Base-by-base conservation (phyloP, 768 basidiomycete genomes). In the Lactarius akahatsu region DNA sequence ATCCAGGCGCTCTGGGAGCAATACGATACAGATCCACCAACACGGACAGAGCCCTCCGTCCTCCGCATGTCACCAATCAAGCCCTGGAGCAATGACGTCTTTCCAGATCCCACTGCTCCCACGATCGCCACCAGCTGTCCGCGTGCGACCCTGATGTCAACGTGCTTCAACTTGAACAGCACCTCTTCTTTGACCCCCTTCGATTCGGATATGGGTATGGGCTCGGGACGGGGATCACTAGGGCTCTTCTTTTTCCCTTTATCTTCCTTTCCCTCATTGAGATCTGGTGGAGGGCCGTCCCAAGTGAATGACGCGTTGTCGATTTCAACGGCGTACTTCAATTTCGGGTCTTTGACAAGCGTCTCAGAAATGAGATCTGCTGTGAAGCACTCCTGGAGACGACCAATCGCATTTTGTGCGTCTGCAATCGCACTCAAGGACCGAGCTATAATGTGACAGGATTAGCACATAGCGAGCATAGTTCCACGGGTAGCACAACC, bases 1-100 rank as follows among this genome's bases (percentile, higher is more conserved):
- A 98, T 96, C 94, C 94, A 97, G 13, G 94, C 89, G 54, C 82
- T 87, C 73, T 98, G 95, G n/a, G 89, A 86, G 71, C 91, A 95
- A 75, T 95, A 93, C 0, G 86, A 87, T 11, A 94, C 83, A 11
- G 84, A 83, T 0, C 90, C 92, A 64, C 91, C 89, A 72, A 94
- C 91, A 38, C 78, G 80, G 40, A 91, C 84, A 9, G 77, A 82
- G 2, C 93, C 93, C 15, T 77, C 74, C 0, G 85, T 87, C 69
- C 81, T 80, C 65, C 88, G 80, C 94, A 96, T 96, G 75, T 96
- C 94, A 3, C 90, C 90, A 64, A 91, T 86, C 36, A 92, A 72
- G 9, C 86, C 91, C 69, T 92, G 87, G 50, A 93, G 78, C 32
- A 93, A 76, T 2, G 86, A 88, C 2, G 86, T 83, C 78, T 90